These are phyloP conservation scores for Fraxinus paxiana DNA, from an alignment of 305 asterid genomes.

Conservation along the genomic window DNA sequence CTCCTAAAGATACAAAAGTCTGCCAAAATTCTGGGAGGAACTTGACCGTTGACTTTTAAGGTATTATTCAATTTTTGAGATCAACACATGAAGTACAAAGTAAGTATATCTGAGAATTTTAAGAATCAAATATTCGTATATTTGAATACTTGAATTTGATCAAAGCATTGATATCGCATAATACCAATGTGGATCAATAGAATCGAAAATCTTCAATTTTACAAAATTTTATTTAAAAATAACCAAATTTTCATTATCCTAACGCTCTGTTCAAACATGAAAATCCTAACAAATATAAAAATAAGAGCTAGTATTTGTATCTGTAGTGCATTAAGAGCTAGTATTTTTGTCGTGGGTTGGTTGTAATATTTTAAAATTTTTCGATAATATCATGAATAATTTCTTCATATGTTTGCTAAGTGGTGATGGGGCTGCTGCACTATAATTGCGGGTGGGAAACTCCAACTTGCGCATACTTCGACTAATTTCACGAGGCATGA, in stretches of 20 bases:
- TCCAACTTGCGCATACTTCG: too few relatives aligned
- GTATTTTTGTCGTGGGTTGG: neutral
- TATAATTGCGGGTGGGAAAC: too few relatives aligned
- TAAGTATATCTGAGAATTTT: too few relatives aligned
- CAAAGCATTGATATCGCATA: neutral
- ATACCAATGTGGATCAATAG: neutral
- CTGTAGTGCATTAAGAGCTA: neutral
- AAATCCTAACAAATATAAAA: neutral
- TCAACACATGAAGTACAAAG: neutral
- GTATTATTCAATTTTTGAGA: neutral
- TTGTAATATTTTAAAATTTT: neutral
- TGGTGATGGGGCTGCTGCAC: too few relatives aligned
- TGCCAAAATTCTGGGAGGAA: neutral
- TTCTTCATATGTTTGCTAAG: too few relatives aligned
- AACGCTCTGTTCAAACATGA: neutral
- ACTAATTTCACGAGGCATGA: too few relatives aligned
- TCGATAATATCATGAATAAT: too few relatives aligned
- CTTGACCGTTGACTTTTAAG: neutral
- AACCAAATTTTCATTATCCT: neutral
- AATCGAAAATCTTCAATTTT: neutral
- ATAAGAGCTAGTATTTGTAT: too few relatives aligned
- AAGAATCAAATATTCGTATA: neutral
- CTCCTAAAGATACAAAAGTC: neutral
- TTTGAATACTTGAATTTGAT: neutral
- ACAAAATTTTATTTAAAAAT: too few relatives aligned